Base-by-base conservation (phyloP, 441 rosid genomes). In the Oxalis stricta region DNA sequence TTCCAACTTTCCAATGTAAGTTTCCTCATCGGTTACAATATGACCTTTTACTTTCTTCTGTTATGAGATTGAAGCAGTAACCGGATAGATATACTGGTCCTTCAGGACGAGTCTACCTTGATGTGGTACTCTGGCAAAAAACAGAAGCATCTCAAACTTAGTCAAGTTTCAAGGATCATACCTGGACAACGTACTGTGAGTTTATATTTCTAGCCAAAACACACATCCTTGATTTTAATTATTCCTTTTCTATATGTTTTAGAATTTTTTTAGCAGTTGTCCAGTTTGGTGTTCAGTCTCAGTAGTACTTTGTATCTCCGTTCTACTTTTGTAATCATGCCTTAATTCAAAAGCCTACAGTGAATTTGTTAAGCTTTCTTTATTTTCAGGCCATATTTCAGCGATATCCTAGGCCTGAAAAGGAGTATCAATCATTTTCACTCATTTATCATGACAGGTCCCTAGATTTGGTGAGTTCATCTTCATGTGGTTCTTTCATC, bases 131-230 rank as follows among this genome's bases (percentile, higher is more conserved):
- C 97, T 33, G 87, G 84, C 38, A 81, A 72, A 64, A 73, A 77
- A 58, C 74, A 73, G 69, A 84, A 68, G 60, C 79, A 70, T 21
- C 57, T 88, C 53, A 81, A 65, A 52, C 70, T 88, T 14, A 68
- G 64, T 57, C 83, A 76, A 61, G 85, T 79, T 52, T 67, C 60
- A 22, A 81, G 55, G 64, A 84, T 88, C 58, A 74, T 82, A 48
- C 83, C 93, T 12, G 93, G 97, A 61, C 95, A 88, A 53, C 91
- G 93, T 31, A 88, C 97, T 10, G 97, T 88, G 64, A 78, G 92
- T 78, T 68, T 38, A 12, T 46, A 34, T 4, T 13, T 9, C 16
- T 21, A 18, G 38, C 1, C 18, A 34, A 28, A 45, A 28, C 18
- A 23, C 42, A 17, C n/a, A 19, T 49, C 47, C 46, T 17, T 37